Conservation (phyloP, 768 basidiomycete species). For the Leccinum variicolor region DNA sequence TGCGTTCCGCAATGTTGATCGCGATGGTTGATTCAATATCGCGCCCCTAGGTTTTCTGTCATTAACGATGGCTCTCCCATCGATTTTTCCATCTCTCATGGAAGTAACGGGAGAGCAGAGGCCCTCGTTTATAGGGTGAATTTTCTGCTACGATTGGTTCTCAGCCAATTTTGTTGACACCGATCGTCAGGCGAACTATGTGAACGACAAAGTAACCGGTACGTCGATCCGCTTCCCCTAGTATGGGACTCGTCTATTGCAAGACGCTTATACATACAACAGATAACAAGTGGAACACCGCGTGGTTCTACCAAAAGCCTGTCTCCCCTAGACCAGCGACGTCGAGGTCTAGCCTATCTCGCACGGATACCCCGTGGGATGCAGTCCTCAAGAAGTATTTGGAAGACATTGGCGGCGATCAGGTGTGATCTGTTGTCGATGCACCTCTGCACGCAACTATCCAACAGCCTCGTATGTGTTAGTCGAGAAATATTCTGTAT, state of each 20-base stretch:
- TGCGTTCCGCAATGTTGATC: not conserved
- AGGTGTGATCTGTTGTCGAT: not conserved
- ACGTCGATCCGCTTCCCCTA: not conserved
- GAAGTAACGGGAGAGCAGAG: slow-evolving; percentile 1
- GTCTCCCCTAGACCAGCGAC: not conserved
- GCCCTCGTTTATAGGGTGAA: not conserved
- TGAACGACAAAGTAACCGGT: slow-evolving; percentile 2
- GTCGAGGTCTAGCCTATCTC: not conserved
- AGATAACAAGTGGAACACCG: slow-evolving; percentile 11
- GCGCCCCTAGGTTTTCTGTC: slow-evolving; percentile 1
- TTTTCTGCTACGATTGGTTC: not conserved
- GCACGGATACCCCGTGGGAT: not conserved
- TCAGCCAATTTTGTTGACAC: not conserved
- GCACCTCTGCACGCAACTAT: not conserved
- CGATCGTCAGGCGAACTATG: not conserved
- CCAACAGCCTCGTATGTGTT: not conserved
- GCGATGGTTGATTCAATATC: not conserved
- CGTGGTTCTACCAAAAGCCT: slow-evolving; percentile 3
- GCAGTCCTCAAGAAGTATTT: not conserved
- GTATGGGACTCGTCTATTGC: not conserved
- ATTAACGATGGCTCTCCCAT: slow-evolving; percentile 8
- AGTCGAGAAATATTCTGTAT: not conserved
- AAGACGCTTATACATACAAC: not conserved
- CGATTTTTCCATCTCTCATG: slow-evolving; percentile 5
- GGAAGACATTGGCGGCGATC: not conserved